Base-by-base conservation (phyloP, 1,139 yeast genomes). In the Magnusiomyces ingens region DNA sequence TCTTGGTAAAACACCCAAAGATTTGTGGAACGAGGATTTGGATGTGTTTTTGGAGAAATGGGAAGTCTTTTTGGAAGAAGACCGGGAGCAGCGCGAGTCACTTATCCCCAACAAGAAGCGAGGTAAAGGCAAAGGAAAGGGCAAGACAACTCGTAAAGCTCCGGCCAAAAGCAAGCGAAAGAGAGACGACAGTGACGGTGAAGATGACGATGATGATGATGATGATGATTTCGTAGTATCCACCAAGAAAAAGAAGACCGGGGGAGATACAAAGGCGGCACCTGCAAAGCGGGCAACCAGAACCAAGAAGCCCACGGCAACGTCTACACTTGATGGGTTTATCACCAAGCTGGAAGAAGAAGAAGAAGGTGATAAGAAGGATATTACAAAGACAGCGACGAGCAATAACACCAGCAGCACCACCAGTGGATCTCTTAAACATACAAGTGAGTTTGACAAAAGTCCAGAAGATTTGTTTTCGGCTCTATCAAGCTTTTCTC, bases 21-120 rank as follows among this genome's bases (percentile, higher is more conserved):
- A 90, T 68, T 74, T 93, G 57, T 93, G 99, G 99, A 78, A 74
- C 57, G 77, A 69, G 47, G 99, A 93, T 67, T 75, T 93, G 62
- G 95, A 89, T 57, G 82, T 71, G 1, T 93, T 93, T 67, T 65
- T 80, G 59, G 73, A 61, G 4, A 79, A 77, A 12, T 93, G 94
- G 85, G 78, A 82, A 1, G 73, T 76, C 53, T 89, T 87, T 67
- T 72, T 81, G 57, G 71, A 68, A 46, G 76, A 74, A 17, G 90
- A 84, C 62, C 75, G 74, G 49, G 78, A 69, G 53, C 70, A 65
- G 56, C 70, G 74, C 21, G 66, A 62, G 52, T 55, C 62, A 8
- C 48, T 60, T 48, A 56, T 60, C 15, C 59, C 59, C 3, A 60
- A 60, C 50, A 62, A 58, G 53, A 54, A 58, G 46, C 58, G 58